Evolutionary conservation across 2,329 filamentous ascomycete genomes (phyloP), one percentile per base, ranked within the genome.

Genomic region (Massarina eburnea): DNA sequence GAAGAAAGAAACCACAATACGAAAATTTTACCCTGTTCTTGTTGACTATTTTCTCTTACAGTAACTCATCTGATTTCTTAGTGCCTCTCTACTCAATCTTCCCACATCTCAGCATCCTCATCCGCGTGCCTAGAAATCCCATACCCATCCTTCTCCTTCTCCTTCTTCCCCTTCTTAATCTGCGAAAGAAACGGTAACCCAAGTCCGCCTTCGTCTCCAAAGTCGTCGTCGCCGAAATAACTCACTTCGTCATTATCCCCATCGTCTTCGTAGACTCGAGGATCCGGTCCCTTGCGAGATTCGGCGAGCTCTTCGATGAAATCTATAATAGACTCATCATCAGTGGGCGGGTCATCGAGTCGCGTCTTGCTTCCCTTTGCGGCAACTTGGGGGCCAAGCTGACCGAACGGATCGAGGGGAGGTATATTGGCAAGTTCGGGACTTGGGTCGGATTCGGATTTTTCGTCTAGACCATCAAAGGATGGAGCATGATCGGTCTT

Each of bases 371-470:
- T 30, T 14, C 27, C n/a, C 6, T 8, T 14, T 4, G 12, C 12
- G n/a, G 27, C 8, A 14, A 4, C 33, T 19, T 35, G 33, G 5
- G 33, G 19, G 10, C 12, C 17, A 6, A 37, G 19, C 19, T 37
- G 35, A 21, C 37, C 41, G 22, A 48, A 45, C 15, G 41, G 39
- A 22, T 45, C 46, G 10, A 35, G 38, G 12, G 26, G 19, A 9
- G 41, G 41, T 17, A 35, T 4, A 30, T 39, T 21, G 1, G 35
- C 32, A 8, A 45, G 15, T 20, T 27, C 38, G 3, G 21, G 18
- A 2, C 26, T 6, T 5, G 20, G 7, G 14, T 29, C 14, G 22
- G 26, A 6, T 21, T 24, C 39, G 9, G 9, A 40, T 8, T 7
- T 30, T 6, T 40, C 38, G 2, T 29, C 38, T 10, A 40, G 38